Evolutionary conservation across 1,139 yeast species (phyloP), one percentile per base, ranked within the genome.

Genomic region (Meyerozyma smithsonii): DNA sequence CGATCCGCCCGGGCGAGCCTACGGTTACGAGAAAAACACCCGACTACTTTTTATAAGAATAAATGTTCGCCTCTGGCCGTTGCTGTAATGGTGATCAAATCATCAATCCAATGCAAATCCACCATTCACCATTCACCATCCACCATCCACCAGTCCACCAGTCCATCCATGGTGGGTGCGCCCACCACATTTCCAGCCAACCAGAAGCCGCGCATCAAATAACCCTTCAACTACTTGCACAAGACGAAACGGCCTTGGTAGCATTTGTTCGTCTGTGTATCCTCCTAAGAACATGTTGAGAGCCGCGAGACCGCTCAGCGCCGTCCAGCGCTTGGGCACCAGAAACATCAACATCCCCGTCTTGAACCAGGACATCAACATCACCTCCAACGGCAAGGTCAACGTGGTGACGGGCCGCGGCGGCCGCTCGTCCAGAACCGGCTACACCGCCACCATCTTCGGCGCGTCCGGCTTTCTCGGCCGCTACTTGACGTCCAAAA

Each of bases 1-100:
- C 90, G 37, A 89, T 90, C 43, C 81, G 97, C 67, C 95, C 96
- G 19, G 97, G 97, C 42, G 96, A 89, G 62, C 96, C 97, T 42
- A 84, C 95, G 5, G 96, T 89, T 23, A 86, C 95, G 35, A 80
- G 97, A 64, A 84, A 89, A 61, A 89, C 96, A 10, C 97, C 97
- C 10, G 97, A 89, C 62, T 89, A 89, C 64, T 89, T 89, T 75
- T 77, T 88, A 64, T 88, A 56, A 61, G 48, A 30, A 30, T 30
- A 30, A 20, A 30, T 30, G 34, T 30, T 30, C n/a, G n/a, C n/a
- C n/a, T n/a, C n/a, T n/a, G n/a, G n/a, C n/a, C n/a, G n/a, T n/a
- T n/a, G n/a, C n/a, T n/a, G n/a, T n/a, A n/a, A n/a, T n/a, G n/a
- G n/a, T n/a, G n/a, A n/a, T n/a, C n/a, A n/a, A n/a, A n/a, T n/a